Evolutionary conservation across 345 rosid species (phyloP), one percentile per base, ranked within the genome.

Genomic region (Eucalyptus camaldulensis): DNA sequence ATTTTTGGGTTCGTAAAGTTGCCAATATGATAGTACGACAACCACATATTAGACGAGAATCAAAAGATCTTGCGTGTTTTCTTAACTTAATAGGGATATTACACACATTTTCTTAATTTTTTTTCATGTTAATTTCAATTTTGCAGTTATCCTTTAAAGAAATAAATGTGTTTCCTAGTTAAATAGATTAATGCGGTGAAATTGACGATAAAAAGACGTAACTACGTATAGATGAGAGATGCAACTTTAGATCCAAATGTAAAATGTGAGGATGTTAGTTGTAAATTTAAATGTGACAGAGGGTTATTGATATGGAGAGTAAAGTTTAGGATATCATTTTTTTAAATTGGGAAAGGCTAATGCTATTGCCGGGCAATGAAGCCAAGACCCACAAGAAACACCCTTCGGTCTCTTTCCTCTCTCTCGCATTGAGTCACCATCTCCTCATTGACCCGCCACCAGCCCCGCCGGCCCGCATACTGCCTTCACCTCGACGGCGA

Each of bases 11-110:
- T 37, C 1, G 3, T 37, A 33, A 21, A 10, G 47, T 37, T 7
- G 45, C 27, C 1, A 21, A 37, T 5, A 3, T n/a, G 5, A 37
- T 1, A 3, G 1, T 19, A 2, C 8, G 1, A 6, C 5, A 37
- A 37, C 25, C 12, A 33, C 1, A 5, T 0, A 37, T 72, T 72
- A 21, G 14, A 72, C 14, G 0, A 3, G 27, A 0, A 4, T 37
- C 6, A 37, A 72, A 72, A 21, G 12, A 5, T 10, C 27, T 10
- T 3, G 2, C 3, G 0, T 2, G 22, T 72, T 72, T 72, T 72
- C 8, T 72, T 37, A 37, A 72, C 2, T 72, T 19, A 72, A 37
- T 72, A 6, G 8, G 43, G 15, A 72, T 19, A 10, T 1, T 37
- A 17, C 1, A 72, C 22, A 19, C 25, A 0, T 6, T 76, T 10